Base-by-base conservation (phyloP, 495 filamentous ascomycete genomes). In the Lophiostoma macrostomum region DNA sequence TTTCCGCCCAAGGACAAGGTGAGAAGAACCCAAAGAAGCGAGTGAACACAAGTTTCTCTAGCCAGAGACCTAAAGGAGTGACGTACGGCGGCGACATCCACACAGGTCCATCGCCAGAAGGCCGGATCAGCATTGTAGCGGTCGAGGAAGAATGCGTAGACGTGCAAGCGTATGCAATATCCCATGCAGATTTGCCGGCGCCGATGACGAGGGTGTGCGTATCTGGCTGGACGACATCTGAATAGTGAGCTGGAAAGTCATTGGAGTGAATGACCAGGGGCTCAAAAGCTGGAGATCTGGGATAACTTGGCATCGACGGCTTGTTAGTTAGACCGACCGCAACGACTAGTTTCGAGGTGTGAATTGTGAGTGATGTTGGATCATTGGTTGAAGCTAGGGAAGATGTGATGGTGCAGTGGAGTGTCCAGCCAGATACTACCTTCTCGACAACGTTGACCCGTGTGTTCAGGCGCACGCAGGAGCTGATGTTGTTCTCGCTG, bases 111-210 rank as follows among this genome's bases (percentile, higher is more conserved):
- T 87, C 81, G 2, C 89, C 89, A 6, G 77, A 84, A 25, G 81
- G 79, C 50, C 90, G 79, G 53, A 95, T 90, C 28, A 95, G 71
- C 88, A 82, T 88, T 54, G 56, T 60, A 1, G 87, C 76, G 36
- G 83, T 74, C 3, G 84, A 85, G 1, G 73, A 70, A 1, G 45
- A 25, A 7, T 43, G 20, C 0, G 77, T 74, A 1, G 80, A n/a
- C n/a, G n/a, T 83, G 61, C 81, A 85, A 3, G 77, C 73, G 59
- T 91, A 90, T 0, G 81, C 87, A 3, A 80, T 80, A 72, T 94
- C 89, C 75, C 80, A 90, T 0, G 78, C 86, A 1, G 84, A 87
- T 65, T 94, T 95, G 1, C 78, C 81, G 11, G 76, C 82, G 13
- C 89, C 89, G 42, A 88, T 75, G 31, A 61, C 23, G 45, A 61